Evolutionary conservation across 1,284 basidiomycete genomes (phyloP), one percentile per base, ranked within the genome.

Genomic region (Cutaneotrichosporon arboriforme): DNA sequence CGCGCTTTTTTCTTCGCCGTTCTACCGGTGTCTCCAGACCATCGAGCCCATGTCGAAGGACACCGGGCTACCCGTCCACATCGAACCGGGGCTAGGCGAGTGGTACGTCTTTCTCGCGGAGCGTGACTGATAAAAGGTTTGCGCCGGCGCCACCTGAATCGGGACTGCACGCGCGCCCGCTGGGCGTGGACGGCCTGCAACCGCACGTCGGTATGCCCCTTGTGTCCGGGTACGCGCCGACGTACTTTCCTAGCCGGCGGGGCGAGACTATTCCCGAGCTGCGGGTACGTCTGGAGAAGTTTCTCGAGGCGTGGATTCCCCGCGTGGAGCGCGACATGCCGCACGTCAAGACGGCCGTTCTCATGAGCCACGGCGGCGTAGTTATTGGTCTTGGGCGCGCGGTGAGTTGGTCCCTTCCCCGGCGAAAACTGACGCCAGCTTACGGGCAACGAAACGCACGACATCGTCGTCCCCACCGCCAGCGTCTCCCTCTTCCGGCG

Each of bases 21-120:
- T 78, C 59, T 79, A 78, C 57, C 73, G 79, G 14, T 80, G 79
- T 53, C 63, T 80, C 17, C 76, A 79, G 57, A 80, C 79, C 0
- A 68, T 75, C 0, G 49, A 68, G 0, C 77, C 77, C 7, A 70
- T 73, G 1, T 70, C 70, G 0, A 54, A 68, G n/a, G 60, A 62
- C 3, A 64, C 47, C 8, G 22, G 41, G 13, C 15, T 18, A 13
- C 23, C 26, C 4, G 18, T 38, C 23, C 15, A 31, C 37, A 9
- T 51, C 35, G 55, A 60, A 22, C 52, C 51, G 15, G 50, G 55
- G 13, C 38, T 50, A 3, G 42, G 31, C 17, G 52, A 52, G 22
- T 57, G 48, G 46, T 53, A 46, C 51, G 39, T 26, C 39, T 47
- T 38, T 8, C 17, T 18, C 23, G 4, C 13, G n/a, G 10, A 3